Evolutionary conservation across 1,284 basidiomycete genomes (phyloP), one percentile per base, ranked within the genome.

Genomic region (Trametes hirsuta): DNA sequence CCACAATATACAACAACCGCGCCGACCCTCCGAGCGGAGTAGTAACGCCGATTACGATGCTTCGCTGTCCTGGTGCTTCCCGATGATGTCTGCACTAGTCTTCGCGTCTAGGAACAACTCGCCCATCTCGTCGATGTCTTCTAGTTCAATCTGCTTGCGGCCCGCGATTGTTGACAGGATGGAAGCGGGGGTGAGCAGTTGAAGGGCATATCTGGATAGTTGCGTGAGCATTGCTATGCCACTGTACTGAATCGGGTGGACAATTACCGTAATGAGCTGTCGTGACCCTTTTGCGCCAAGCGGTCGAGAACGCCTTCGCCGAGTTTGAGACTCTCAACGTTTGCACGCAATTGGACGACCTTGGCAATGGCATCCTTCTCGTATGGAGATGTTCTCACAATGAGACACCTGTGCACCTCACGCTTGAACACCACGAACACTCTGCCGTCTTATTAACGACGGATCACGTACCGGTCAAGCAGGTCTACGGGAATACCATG

Each of bases 51-150:
- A 35, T 58, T 62, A 60, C 55, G 62, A 58, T 39, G 45, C 52
- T 18, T 55, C 53, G 47, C 34, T 46, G 14, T 41, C 45, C 37
- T 62, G 58, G 55, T 54, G 58, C 50, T 64, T 61, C 22, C 71
- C 68, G 61, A 91, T 88, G 66, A 84, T 79, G 35, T 75, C 74
- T 10, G 90, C 89, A 62, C 85, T 88, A 0, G 88, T 88, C 72
- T 95, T 96, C 6, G 96, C 95, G 74, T 98, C 96, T 67, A 98
- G 80, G 82, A 99, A 99, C 22, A 99, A 81, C 72, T 95, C 93
- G 61, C 90, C 90, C 87, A 95, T 92, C 80, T 98, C 95, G 22
- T 82, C 81, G 51, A 99, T 87, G 72, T 99, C 97, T 62, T 96
- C 91, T 10, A 89, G 77, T 57, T 87, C 84, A 58, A 99, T 94